Percentiles rank a stretch among this genome's conserved stretches.
Evolutionary conservation across 2,329 filamentous ascomycete species (phyloP).

Genomic region (Fusarium sp.): DNA sequence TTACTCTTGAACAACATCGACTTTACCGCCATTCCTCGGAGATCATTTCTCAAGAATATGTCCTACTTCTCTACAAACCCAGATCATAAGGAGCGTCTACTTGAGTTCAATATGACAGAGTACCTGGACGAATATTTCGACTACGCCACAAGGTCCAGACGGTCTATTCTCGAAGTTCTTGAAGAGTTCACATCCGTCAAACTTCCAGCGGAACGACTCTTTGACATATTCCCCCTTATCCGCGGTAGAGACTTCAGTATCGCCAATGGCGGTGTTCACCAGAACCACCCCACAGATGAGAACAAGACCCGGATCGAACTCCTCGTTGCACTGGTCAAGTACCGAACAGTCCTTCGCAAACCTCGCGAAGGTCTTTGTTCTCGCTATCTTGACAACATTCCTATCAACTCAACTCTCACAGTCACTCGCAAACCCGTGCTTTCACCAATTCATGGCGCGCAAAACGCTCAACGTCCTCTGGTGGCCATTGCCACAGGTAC

Average conservation of each 20-base stretch:
- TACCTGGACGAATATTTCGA: slow-evolving; percentile 94
- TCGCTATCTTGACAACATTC: slow-evolving; percentile 79
- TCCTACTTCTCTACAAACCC: slow-evolving; percentile 78
- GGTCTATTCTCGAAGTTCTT: slow-evolving; percentile 91
- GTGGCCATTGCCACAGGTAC: slow-evolving; percentile 88
- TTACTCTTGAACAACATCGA: slow-evolving; percentile 88
- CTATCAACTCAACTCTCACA: slow-evolving; percentile 66
- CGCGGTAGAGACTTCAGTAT: slow-evolving; percentile 96
- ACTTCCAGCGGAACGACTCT: slow-evolving; percentile 78
- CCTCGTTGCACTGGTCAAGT: slow-evolving; percentile 89
- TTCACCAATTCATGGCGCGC: slow-evolving; percentile 55
- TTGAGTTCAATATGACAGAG: slow-evolving; percentile 83
- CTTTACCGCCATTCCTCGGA: slow-evolving; percentile 87
- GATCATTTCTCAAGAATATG: slow-evolving; percentile 85
- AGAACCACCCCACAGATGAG: slow-evolving; percentile 45
- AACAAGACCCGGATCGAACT: slow-evolving; percentile 71
- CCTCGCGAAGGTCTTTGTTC: slow-evolving; percentile 91
- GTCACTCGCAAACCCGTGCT: slow-evolving; percentile 68
- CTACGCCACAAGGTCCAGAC: slow-evolving; percentile 89
- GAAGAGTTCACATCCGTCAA: slow-evolving; percentile 89
- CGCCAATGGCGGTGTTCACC: slow-evolving; percentile 73
- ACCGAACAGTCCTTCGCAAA: slow-evolving; percentile 86
- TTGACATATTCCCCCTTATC: slow-evolving; percentile 81
- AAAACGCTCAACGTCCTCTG: slow-evolving; percentile 64
- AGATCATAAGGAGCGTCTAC: slow-evolving; percentile 81